Percentiles rank a stretch among this genome's conserved stretches.
Evolutionary conservation across 805 yeast genomes (phyloP).

Genomic region (Cyberlindnera xylosilytica): DNA sequence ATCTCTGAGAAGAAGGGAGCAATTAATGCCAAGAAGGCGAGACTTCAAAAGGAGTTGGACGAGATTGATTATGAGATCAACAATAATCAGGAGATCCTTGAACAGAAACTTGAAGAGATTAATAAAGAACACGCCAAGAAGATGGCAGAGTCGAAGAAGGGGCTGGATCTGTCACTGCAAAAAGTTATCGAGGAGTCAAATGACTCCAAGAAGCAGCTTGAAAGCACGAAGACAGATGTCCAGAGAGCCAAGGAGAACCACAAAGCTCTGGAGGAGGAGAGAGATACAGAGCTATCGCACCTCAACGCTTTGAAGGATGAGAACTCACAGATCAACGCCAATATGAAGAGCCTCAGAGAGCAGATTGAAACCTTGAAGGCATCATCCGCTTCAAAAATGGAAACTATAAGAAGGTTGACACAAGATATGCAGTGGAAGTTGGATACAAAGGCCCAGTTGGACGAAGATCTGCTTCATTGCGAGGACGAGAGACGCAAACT

Average conservation of each 20-base stretch:
- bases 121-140: constrained; percentile 19
- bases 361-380: constrained; percentile 20
- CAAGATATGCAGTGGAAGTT: constrained; percentile 27
- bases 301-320: not conserved
- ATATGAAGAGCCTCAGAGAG: not conserved
- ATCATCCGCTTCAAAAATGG: constrained; percentile 18
- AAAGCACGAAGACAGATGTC: not conserved
- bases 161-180: constrained; percentile 18
- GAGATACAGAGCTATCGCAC: not conserved
- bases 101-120: constrained; percentile 19
- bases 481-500: constrained; percentile 58
- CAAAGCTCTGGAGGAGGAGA: not conserved
- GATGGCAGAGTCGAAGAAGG: constrained; percentile 24
- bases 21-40: constrained; percentile 30
- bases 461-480: constrained; percentile 40
- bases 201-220: not conserved
- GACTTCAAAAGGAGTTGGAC: constrained; percentile 29
- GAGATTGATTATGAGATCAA: constrained; percentile 27
- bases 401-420: constrained; percentile 18
- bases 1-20: constrained; percentile 33
- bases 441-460: constrained; percentile 29
- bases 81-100: constrained; percentile 21
- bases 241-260: not conserved
- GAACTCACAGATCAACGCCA: constrained; percentile 2
- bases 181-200: not conserved